Conservation (phyloP, 108 stramenopile genomes). For the Chaetoceros muelleri region DNA sequence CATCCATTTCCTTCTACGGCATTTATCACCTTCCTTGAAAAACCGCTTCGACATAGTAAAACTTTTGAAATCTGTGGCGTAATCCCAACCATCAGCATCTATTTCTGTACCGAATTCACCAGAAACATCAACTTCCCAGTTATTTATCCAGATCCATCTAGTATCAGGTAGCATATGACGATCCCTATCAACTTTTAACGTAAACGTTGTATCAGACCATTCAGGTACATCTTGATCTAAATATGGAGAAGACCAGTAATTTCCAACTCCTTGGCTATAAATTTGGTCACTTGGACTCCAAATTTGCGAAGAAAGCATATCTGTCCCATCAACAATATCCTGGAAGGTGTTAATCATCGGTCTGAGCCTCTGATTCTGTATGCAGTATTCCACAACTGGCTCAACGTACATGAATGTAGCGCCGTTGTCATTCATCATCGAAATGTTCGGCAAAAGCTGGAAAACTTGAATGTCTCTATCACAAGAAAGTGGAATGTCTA, state of each 20-base stretch:
- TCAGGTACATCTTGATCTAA: slow-evolving; percentile 63
- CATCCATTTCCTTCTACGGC: slow-evolving; percentile 62
- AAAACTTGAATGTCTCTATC: too few relatives aligned
- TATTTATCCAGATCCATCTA: slow-evolving; percentile 73
- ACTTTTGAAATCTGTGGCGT: slow-evolving; percentile 62
- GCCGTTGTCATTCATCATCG: too few relatives aligned
- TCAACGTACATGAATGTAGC: too few relatives aligned
- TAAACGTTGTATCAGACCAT: slow-evolving; percentile 65
- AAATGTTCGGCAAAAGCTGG: too few relatives aligned
- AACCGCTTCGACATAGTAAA: slow-evolving; percentile 37
- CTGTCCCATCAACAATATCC: slow-evolving; percentile 50
- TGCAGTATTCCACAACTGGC: slow-evolving; percentile 68
- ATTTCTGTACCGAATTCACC: slow-evolving; percentile 36
- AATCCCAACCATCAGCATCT: slow-evolving; percentile 79
- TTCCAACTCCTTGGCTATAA: slow-evolving; percentile 4
- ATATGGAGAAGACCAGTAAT: slow-evolving; percentile 59
- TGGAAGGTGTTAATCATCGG: slow-evolving; percentile 37
- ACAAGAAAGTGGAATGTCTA: too few relatives aligned
- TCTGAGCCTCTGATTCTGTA: slow-evolving; percentile 62
- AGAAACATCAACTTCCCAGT: slow-evolving; percentile 63
- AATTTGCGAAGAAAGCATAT: slow-evolving; percentile 41
- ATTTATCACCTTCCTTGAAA: slow-evolving; percentile 52
- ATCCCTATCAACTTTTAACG: slow-evolving; percentile 32
- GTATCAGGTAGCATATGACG: slow-evolving; percentile 53
- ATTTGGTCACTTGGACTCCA: slow-evolving; percentile 61